Base-by-base conservation (phyloP, 768 basidiomycete genomes). In the Amylocystis lapponica region DNA sequence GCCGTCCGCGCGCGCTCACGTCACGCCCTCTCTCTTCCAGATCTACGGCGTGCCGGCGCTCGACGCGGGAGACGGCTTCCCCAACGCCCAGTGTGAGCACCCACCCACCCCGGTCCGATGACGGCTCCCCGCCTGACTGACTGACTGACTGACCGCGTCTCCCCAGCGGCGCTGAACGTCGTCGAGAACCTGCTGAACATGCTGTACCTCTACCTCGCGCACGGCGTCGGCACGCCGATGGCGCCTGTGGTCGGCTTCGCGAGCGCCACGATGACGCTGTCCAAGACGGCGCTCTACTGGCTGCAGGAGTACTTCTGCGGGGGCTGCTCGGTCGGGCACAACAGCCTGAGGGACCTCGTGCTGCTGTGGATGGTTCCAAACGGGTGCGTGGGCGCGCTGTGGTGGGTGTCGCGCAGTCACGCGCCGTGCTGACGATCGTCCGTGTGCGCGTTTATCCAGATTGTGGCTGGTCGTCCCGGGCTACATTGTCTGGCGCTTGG, bases 281-380 rank as follows among this genome's bases (percentile, higher is more conserved):
- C 81, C 27, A 94, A 95, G 68, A 95, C 92, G 3, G 58, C 79
- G 6, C 71, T 95, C n/a, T 95, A 94, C 63, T 78, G 76, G 72
- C 59, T 69, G 12, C 82, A 90, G 58, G 91, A 93, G 61, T 84
- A 83, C 61, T 89, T 70, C 56, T 89, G 87, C 59, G 53, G 53
- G n/a, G 43, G 69, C 38, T 91, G 88, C 54, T 68, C 76, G 9
- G 66, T 82, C 22, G 88, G 88, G 8, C 92, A 95, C 57, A 94
- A 93, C 55, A 53, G 68, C 10, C 43, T 66, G 19, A 49, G 55
- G 34, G 69, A 72, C 25, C 60, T 86, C 32, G 16, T 86, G 21
- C 36, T 78, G 16, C 74, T 77, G 40, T 94, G 80, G 78, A 68
- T 89, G 43, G 56, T 89, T 34, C 86, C 90, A 0, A 91, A 91